Base-by-base conservation (phyloP, 2,329 filamentous ascomycete species). In the Sarocladium oryzae region DNA sequence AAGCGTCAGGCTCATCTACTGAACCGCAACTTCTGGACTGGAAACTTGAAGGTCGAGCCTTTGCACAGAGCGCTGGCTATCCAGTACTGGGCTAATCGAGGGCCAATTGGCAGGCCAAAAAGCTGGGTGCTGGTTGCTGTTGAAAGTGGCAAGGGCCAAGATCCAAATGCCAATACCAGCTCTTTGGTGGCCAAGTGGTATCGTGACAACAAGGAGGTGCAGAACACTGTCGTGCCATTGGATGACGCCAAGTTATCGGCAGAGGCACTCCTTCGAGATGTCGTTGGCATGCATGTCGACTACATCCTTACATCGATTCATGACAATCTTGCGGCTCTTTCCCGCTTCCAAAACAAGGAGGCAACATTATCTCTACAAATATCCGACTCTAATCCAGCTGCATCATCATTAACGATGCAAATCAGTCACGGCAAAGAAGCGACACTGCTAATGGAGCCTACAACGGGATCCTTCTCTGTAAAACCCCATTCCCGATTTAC, bases 91-190 rank as follows among this genome's bases (percentile, higher is more conserved):
- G 75, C 80, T 15, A 78, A 80, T 49, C 81, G 84, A 11, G 56
- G 61, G 18, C 58, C 61, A 4, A 63, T 68, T 26, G 71, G 71
- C 36, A 81, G 81, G 1, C 75, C 79, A 15, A 96, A 95, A 71
- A 95, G 84, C 64, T 99, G 93, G 92, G 75, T 99, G 45, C 85
- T 97, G 56, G 75, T 99, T 49, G 91, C 90, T 9, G 80, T 96
- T 32, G 78, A 83, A 53, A 90, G 84, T 61, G 85, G 85, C 28
- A 74, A 71, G 51, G 76, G 73, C 52, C 63, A 66, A 37, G 68
- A 69, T 10, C 11, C 21, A 8, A 11, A 24, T 9, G 61, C 69
- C 4, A 75, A 70, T 53, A 59, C 77, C 0, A 86, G 82, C 56
- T 69, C 67, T 45, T 64, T 93, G 41, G 76, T 72, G 2, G 69